Conservation (phyloP, 2,329 filamentous ascomycete genomes). For the Lojkania enalia region DNA sequence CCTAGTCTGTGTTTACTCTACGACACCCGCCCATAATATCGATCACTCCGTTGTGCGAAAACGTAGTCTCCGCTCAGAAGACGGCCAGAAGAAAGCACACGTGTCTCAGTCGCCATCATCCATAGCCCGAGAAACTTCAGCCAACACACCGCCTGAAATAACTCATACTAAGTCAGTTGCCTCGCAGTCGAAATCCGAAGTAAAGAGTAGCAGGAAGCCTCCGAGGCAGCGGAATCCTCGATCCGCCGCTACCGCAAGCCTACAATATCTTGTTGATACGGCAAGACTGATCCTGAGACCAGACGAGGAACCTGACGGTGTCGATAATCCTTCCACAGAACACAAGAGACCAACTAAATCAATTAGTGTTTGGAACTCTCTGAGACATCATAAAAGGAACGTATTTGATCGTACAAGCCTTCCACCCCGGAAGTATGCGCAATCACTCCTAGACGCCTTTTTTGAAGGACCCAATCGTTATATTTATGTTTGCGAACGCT, state of each 20-base stretch:
- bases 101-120: background rate
- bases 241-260: background rate
- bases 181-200: too few species aligned
- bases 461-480: background rate
- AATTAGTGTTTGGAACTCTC: too few species aligned
- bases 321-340: too few species aligned
- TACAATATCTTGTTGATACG: background rate
- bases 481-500: background rate
- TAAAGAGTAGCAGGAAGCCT: background rate
- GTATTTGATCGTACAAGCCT: too few species aligned
- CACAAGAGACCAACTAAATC: too few species aligned
- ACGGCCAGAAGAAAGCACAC: background rate
- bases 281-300: background rate
- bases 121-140: too few species aligned
- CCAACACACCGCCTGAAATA: too few species aligned
- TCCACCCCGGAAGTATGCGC: background rate
- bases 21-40: background rate
- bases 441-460: background rate
- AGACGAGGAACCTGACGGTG: background rate
- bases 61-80: background rate
- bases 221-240: background rate
- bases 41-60: background rate
- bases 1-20: background rate
- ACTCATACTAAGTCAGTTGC: too few species aligned
- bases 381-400: too few species aligned